Conservation (phyloP, 352 stramenopile genomes). For the Pythium sp. region DNA sequence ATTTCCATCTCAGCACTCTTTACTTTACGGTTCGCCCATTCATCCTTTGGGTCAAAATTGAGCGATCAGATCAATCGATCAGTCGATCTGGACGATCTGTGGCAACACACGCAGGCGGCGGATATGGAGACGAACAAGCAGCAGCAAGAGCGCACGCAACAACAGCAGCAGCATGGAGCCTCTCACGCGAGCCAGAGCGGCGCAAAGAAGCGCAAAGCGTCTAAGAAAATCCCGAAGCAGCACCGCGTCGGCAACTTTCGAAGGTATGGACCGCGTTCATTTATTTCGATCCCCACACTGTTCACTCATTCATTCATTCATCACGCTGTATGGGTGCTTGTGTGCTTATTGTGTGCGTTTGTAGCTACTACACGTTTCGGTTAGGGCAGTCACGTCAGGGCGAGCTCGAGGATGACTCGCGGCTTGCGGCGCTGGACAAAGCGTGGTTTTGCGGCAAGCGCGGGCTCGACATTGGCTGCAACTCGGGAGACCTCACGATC, state of each 20-base stretch:
- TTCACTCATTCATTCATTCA: background rate
- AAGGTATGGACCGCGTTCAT: conserved; percentile 28
- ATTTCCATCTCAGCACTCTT: no score
- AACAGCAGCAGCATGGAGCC: background rate
- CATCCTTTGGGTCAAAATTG: background rate
- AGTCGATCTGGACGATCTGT: background rate
- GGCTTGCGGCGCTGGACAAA: conserved; percentile 53
- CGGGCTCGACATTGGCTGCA: conserved; percentile 77
- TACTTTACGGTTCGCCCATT: background rate
- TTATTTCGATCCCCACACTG: background rate
- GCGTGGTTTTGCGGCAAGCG: conserved; percentile 66
- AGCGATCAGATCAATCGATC: background rate
- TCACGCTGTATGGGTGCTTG: background rate
- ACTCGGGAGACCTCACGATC: conserved; percentile 77
- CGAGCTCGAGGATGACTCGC: conserved; percentile 53
- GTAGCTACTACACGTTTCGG: conserved; percentile 78
- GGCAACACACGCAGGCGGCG: background rate
- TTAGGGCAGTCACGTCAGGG: conserved; percentile 53
- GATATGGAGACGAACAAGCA: background rate
- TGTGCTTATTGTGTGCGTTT: background rate
- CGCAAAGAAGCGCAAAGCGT: conserved; percentile 20
- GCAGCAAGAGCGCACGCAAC: background rate
- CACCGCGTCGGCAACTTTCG: conserved; percentile 75
- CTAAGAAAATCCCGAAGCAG: conserved; percentile 34
- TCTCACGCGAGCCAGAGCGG: background rate